These are phyloP conservation scores for Monoraphidium neglectum DNA, from an alignment of 139 green algal species.

Conservation along the genomic window DNA sequence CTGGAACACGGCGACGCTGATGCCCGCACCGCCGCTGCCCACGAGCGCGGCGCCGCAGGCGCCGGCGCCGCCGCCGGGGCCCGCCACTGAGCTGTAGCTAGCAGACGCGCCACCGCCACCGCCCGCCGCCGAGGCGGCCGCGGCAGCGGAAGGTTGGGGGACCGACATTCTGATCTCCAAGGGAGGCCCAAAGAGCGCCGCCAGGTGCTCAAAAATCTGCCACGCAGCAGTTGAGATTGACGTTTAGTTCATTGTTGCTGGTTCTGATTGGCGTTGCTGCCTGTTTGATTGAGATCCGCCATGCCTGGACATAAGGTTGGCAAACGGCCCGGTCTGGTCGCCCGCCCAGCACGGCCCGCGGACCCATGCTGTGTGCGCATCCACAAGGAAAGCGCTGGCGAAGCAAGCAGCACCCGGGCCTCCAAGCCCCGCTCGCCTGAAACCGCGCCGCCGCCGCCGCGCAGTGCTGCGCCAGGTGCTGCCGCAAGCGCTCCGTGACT, in stretches of 20 bases:
- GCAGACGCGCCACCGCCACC: background rate
- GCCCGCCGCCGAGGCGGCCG: background rate
- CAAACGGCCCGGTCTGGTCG: too few relatives aligned
- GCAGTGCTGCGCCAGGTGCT: constrained; percentile 17
- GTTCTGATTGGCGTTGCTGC: too few relatives aligned
- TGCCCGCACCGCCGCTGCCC: background rate
- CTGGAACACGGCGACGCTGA: constrained; percentile 2
- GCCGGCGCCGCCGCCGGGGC: background rate
- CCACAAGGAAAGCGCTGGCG: too few relatives aligned
- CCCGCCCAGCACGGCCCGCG: too few relatives aligned
- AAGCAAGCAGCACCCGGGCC: too few relatives aligned
- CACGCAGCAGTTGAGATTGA: too few relatives aligned
- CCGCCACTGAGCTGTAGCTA: background rate
- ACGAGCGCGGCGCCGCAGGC: background rate
- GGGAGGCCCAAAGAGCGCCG: constrained; percentile 8
- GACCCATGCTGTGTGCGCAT: too few relatives aligned
- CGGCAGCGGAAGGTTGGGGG: background rate
- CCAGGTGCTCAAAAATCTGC: constrained; percentile 1
- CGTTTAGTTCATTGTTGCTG: too few relatives aligned
- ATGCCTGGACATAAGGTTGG: too few relatives aligned
- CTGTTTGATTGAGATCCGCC: too few relatives aligned
- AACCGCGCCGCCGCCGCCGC: constrained; percentile 5
- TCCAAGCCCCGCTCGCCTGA: background rate
- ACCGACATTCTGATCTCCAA: constrained; percentile 10
- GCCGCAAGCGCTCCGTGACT: constrained; percentile 6